Evolutionary conservation across 176 grass and related monocot species (phyloP).

Genomic region (barley (Hordeum vulgare)): MorexV3_pseudomolecules_assembly NC_058524.1:9441200-9441699

Average conservation of each 20-base stretch:
- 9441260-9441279: conserved; percentile 24
- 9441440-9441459: not conserved
- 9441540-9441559: conserved; percentile 30
- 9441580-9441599: conserved; percentile 9
- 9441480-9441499: not conserved
- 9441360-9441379: not conserved
- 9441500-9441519: not conserved
- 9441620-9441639: conserved; percentile 7
- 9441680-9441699: not conserved
- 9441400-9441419: conserved; percentile 20
- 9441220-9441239: not conserved
- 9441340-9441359: conserved; percentile 53
- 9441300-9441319: not conserved
- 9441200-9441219: not conserved
- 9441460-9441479: not conserved
- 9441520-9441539: not conserved
- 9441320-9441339: conserved; percentile 26
- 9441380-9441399: conserved; percentile 7
- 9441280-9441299: conserved; percentile 15
- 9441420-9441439: conserved; percentile 12
- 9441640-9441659: conserved; percentile 26
- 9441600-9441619: conserved; percentile 35
- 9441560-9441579: conserved; percentile 19
- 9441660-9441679: conserved; percentile 3
- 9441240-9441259: conserved; percentile 37